Evolutionary conservation across 73 alveolate genomes (phyloP).

Genomic region (Uronychia setigera): DNA sequence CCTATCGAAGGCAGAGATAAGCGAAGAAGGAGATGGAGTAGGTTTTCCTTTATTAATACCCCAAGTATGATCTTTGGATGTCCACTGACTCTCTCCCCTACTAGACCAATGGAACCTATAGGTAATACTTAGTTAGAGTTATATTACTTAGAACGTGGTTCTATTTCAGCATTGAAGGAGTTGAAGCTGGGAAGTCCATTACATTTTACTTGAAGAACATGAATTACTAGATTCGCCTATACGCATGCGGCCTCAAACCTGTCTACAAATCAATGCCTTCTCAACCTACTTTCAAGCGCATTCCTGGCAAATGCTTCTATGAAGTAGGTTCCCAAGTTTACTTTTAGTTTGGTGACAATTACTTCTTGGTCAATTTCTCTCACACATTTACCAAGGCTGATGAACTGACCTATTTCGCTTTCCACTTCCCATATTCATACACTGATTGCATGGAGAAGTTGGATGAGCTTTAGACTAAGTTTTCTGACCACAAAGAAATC

Average conservation of each 20-base stretch:
- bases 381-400: neutral
- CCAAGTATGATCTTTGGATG: conserved; percentile 19
- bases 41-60: neutral
- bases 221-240: conserved; percentile 59
- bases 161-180: conserved; percentile 74
- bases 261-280: neutral
- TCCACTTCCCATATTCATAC: conserved; percentile 35
- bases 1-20: neutral
- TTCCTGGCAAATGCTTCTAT: neutral
- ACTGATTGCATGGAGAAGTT: conserved; percentile 45
- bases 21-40: conserved; percentile 1
- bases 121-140: conserved; percentile 1
- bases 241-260: conserved; percentile 5
- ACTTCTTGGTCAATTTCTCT: neutral
- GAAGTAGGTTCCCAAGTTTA: neutral
- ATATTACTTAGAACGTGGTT: conserved; percentile 79
- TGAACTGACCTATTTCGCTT: conserved; percentile 4
- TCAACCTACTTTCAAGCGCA: neutral
- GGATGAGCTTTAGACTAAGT: conserved; percentile 21
- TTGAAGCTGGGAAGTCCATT: conserved; percentile 42
- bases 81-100: conserved; percentile 26
- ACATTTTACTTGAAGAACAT: conserved; percentile 64
- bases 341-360: neutral
- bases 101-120: conserved; percentile 17
- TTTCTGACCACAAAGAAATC: conserved; percentile 3